A percentile compares a stretch with the other conserved stretches of the same genome.
These are phyloP conservation scores for Boletus reticulatus DNA, from an alignment of 768 basidiomycete species.

Conservation along the genomic window DNA sequence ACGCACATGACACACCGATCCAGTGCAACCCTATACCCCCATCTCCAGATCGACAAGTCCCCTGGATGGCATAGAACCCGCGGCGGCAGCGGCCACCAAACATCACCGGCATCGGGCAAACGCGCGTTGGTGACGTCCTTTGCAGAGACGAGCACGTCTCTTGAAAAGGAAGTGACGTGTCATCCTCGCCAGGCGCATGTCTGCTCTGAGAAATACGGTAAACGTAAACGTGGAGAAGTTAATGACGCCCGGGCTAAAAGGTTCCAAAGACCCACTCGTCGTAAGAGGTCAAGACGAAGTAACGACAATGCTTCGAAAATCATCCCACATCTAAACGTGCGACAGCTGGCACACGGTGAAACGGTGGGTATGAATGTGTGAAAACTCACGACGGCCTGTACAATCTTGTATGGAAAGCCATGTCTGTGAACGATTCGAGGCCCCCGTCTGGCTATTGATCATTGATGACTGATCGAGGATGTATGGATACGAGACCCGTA, in stretches of 20 bases:
- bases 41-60: background rate
- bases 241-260: too few relatives aligned
- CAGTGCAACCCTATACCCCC: background rate
- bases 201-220: background rate
- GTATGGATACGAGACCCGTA: background rate
- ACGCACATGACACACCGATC: too few relatives aligned
- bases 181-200: conserved; percentile 4
- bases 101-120: background rate
- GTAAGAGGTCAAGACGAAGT: too few relatives aligned
- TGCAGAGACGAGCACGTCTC: background rate
- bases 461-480: background rate
- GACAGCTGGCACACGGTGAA: background rate
- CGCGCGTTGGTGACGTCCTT: background rate
- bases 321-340: conserved; percentile 2
- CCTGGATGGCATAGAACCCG: background rate
- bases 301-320: too few relatives aligned
- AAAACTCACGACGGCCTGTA: conserved; percentile 15
- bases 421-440: conserved; percentile 5
- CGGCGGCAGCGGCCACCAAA: background rate
- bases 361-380: too few relatives aligned
- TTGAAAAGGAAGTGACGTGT: conserved; percentile 9
- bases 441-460: background rate
- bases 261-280: background rate
- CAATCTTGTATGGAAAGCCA: background rate
- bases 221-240: too few relatives aligned